These are phyloP conservation scores for Garcia nutans DNA, from an alignment of 345 rosid species.

Conservation along the genomic window DNA sequence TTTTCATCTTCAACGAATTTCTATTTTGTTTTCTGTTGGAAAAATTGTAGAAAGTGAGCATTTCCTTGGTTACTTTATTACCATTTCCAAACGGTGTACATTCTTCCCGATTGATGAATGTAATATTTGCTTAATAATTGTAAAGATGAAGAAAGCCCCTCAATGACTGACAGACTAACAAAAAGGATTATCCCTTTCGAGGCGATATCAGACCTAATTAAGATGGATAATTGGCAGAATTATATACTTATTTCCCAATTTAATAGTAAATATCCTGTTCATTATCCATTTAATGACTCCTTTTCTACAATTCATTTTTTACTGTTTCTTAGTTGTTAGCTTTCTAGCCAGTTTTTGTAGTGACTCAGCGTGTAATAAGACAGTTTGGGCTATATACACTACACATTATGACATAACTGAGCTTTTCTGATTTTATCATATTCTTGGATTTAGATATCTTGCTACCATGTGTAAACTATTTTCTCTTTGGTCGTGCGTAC, in stretches of 20 bases:
- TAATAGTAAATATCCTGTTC: neutral
- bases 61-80: neutral
- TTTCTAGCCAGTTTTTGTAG: neutral
- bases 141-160: neutral
- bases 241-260: neutral
- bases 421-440: no score
- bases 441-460: no score
- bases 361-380: no score
- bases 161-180: neutral
- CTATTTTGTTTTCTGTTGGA: neutral
- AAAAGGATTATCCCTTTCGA: neutral
- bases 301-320: no score
- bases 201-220: neutral
- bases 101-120: neutral
- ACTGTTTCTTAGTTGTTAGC: no score
- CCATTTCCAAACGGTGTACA: neutral
- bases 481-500: no score
- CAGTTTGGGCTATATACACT: no score
- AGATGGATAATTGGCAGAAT: neutral
- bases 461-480: no score
- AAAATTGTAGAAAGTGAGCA: neutral
- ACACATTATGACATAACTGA: no score
- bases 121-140: neutral
- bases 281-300: neutral
- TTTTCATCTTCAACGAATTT: neutral